Evolutionary conservation across 345 rosid genomes (phyloP), one percentile per base, ranked within the genome.

Genomic region (Eutrema heterophyllum): DNA sequence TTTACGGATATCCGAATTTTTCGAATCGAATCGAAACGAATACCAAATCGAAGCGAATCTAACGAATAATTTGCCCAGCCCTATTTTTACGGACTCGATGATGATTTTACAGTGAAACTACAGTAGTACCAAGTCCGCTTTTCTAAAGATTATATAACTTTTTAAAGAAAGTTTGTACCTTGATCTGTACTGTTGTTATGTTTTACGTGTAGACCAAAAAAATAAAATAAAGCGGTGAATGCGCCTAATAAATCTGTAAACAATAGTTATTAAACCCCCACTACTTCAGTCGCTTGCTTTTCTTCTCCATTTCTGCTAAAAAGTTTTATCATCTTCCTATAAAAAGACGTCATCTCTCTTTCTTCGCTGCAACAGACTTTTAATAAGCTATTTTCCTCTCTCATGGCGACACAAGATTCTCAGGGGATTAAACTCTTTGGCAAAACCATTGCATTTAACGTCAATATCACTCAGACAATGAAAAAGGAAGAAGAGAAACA

Each of bases 381-480:
- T 51, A 33, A 7, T 33, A 33, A 7, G 38, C 38, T 49, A 33
- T 48, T 16, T 79, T n/a, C 62, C 13, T 78, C 38, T 54, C 64
- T 72, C 26, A 91, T 87, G 97, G 93, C 82, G 41, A 56, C 67
- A n/a, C 81, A 73, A 69, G 82, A 84, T 68, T 82, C 73, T 5
- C 86, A 82, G 40, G 97, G 96, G 4, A 93, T 94, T 71, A 94
- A 94, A 83, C 85, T 94, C 58, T 94, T 94, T 2, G 98, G 98
- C 13, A 77, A 81, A 41, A 89, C 89, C 45, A 91, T 94, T 69
- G 81, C 87, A 62, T 67, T 88, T 73, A 89, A 81, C 59, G 86
- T 77, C 11, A 70, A 9, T 33, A 51, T 32, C 76, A 83, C 79
- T 45, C 75, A 76, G 10, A 79, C 71, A 12, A 65, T 68, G 1